Conservation (phyloP, 495 filamentous ascomycete genomes). For the Aspergillus saccharolyticus region DNA sequence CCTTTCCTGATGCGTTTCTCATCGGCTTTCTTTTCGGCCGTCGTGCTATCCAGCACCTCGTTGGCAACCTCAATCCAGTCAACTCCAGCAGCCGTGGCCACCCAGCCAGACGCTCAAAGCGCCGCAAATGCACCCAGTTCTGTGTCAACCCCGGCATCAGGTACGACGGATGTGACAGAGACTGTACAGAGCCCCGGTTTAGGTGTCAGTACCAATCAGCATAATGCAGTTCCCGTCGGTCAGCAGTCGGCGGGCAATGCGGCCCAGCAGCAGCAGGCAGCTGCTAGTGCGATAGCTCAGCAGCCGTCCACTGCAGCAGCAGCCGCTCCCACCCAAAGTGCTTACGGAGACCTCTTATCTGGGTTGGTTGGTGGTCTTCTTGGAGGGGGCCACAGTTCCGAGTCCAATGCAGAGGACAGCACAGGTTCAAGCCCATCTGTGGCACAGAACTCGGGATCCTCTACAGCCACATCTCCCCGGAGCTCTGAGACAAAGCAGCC, state of each 20-base stretch:
- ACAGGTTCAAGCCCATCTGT: background rate
- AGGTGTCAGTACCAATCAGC: constrained; percentile 4
- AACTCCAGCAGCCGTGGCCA: constrained; percentile 14
- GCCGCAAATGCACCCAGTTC: constrained; percentile 3
- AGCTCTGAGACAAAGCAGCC: constrained; percentile 33
- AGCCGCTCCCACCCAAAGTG: constrained; percentile 3
- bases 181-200: constrained; percentile 8
- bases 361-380: constrained; percentile 1
- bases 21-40: constrained; percentile 25
- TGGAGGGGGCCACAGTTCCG: background rate
- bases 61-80: constrained; percentile 23
- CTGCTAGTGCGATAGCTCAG: background rate
- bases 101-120: constrained; percentile 7
- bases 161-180: constrained; percentile 5
- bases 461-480: constrained; percentile 9
- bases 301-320: constrained; percentile 3
- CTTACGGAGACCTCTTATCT: background rate
- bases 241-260: background rate
- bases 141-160: constrained; percentile 7
- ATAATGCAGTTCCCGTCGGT: constrained; percentile 2
- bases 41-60: constrained; percentile 28
- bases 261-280: constrained; percentile 4
- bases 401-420: background rate
- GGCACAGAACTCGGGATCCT: background rate
- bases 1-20: constrained; percentile 30